These are phyloP conservation scores for Boletus insuetus DNA, from an alignment of 768 basidiomycete species.

Conservation along the genomic window DNA sequence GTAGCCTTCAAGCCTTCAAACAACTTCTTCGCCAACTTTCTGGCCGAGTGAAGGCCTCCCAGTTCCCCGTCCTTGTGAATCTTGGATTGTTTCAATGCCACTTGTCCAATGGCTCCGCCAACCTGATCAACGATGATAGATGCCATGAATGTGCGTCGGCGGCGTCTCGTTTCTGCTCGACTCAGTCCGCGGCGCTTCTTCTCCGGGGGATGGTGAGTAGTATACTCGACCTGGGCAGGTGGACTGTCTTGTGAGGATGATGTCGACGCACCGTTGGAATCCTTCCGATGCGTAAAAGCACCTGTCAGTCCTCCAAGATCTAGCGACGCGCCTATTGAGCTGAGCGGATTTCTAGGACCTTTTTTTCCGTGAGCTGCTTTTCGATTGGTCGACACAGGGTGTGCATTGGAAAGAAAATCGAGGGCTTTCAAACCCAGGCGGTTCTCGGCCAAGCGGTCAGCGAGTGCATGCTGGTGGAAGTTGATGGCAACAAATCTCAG, in stretches of 20 bases:
- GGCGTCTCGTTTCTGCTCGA: conserved; percentile 38
- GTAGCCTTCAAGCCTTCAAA: conserved; percentile 61
- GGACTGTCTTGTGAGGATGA: neutral
- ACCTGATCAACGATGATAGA: conserved; percentile 71
- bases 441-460: conserved; percentile 71
- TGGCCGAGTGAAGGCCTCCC: conserved; percentile 59
- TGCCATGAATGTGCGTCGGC: conserved; percentile 51
- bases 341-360: conserved; percentile 42
- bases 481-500: conserved; percentile 77
- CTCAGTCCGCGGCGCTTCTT: conserved; percentile 16
- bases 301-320: conserved; percentile 26
- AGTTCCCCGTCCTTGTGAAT: conserved; percentile 54
- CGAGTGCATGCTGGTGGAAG: conserved; percentile 74
- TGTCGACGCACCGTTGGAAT: conserved; percentile 1
- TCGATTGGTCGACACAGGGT: conserved; percentile 38
- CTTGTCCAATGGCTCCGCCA: conserved; percentile 61
- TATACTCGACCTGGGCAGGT: conserved; percentile 9
- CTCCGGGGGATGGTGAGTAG: conserved; percentile 4
- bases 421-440: conserved; percentile 65
- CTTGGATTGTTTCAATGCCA: conserved; percentile 65
- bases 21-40: conserved; percentile 64
- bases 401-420: conserved; percentile 68
- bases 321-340: conserved; percentile 37
- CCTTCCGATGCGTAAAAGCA: conserved; percentile 17
- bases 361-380: conserved; percentile 42